Evolutionary conservation across 1,284 basidiomycete genomes (phyloP).

Genomic region (Apiotrichum sp.): DNA sequence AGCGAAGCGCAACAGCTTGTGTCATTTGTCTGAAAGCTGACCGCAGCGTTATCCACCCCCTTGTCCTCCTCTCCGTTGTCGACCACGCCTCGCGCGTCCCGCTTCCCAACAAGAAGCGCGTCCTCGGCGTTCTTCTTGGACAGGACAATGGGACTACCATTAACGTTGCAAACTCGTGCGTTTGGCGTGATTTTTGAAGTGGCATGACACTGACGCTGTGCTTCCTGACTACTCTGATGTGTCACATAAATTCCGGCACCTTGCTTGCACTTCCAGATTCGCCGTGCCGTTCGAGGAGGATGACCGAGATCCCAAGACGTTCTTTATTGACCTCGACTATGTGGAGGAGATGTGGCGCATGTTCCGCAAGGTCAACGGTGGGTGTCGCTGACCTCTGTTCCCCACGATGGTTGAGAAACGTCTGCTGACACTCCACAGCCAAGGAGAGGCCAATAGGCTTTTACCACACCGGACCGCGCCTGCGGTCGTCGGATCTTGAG

Average conservation of each 20-base stretch:
- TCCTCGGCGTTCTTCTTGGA: constrained; percentile 86
- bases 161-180: constrained; percentile 86
- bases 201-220: too few species aligned
- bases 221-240: neutral
- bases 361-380: constrained; percentile 99
- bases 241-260: neutral
- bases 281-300: constrained; percentile 98
- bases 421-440: constrained; percentile 53
- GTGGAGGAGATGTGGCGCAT: constrained; percentile 98
- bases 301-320: constrained; percentile 93
- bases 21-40: neutral
- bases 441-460: constrained; percentile 95
- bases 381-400: constrained; percentile 37
- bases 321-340: constrained; percentile 98
- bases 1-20: neutral
- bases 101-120: constrained; percentile 75
- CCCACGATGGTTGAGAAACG: too few species aligned
- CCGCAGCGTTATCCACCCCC: constrained; percentile 69
- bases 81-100: constrained; percentile 83
- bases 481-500: constrained; percentile 92
- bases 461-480: constrained; percentile 96
- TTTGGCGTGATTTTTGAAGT: neutral
- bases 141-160: constrained; percentile 89
- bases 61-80: constrained; percentile 85
- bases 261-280: constrained; percentile 47